Evolutionary conservation across 2,329 filamentous ascomycete species (phyloP), one percentile per base, ranked within the genome.

Genomic region (Aspergillus fischeri): DNA sequence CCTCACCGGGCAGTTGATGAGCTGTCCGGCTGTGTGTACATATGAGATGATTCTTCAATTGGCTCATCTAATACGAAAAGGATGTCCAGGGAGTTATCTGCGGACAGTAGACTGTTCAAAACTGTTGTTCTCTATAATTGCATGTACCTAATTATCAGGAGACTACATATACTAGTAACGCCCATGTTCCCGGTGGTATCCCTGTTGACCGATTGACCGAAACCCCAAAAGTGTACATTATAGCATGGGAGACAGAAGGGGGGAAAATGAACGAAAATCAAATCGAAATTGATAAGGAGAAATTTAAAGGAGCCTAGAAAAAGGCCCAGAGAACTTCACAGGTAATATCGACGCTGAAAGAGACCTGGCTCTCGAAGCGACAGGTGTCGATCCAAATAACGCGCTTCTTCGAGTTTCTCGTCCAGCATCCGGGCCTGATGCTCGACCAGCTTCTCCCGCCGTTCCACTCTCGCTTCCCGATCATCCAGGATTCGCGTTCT

Each of bases 401-500:
- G 44, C 6, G 56, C 54, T n/a, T 53, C 54, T 9, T 57, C 56
- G 49, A 60, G 49, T 38, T 45, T 60, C 42, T 64, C 65, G 51
- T 67, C 64, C 42, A 67, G 55, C 52, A 63, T 60, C 51, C 62
- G 56, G 3, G 59, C 56, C n/a, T 61, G 65, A 38, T 54, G 50
- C 14, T 65, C 63, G 29, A 68, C 49, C 11, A 63, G 47, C 35
- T 60, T 62, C 58, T 70, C 67, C 27, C 67, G 65, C 14, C 58
- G 61, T 48, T 65, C 63, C 53, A 70, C 54, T 20, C 62, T 55
- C 41, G 66, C 64, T 52, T 70, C 67, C 28, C 67, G 66, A 14
- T 67, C 61, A 27, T 66, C 63, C 41, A 72, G 65, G 49, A 70
- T 62, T 38, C 65, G 68, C 49, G 55, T 65, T 8, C 69, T 65